Conservation (phyloP, 495 filamentous ascomycete species). For the Aspergillus olivimuriae region DNA sequence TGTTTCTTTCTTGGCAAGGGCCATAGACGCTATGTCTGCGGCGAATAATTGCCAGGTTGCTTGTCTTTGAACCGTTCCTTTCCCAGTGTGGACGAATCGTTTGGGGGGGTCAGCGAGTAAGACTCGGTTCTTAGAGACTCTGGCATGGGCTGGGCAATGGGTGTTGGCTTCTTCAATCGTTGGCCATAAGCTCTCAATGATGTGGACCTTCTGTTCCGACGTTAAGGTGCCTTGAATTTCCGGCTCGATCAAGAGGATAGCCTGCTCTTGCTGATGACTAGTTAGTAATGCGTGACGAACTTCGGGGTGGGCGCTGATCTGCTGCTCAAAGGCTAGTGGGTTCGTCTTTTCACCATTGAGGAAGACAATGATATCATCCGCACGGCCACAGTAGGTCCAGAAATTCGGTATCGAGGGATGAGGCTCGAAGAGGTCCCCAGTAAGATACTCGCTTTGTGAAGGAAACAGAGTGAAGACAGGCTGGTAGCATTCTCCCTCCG, state of each 20-base stretch:
- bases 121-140: slow-evolving; percentile 34
- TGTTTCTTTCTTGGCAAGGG: neutral
- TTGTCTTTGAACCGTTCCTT: slow-evolving; percentile 39
- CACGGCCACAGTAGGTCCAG: slow-evolving; percentile 29
- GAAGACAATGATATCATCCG: slow-evolving; percentile 39
- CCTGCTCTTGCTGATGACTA: slow-evolving; percentile 29
- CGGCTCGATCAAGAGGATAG: slow-evolving; percentile 31
- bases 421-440: slow-evolving; percentile 49
- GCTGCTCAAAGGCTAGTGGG: slow-evolving; percentile 30
- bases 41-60: neutral
- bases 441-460: slow-evolving; percentile 43
- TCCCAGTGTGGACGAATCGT: slow-evolving; percentile 35
- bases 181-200: slow-evolving; percentile 39
- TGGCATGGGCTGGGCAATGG: slow-evolving; percentile 32
- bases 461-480: slow-evolving; percentile 21
- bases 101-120: slow-evolving; percentile 28
- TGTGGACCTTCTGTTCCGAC: neutral
- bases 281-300: slow-evolving; percentile 26
- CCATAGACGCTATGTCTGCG: neutral
- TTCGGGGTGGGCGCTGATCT: slow-evolving; percentile 21
- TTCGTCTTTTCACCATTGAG: slow-evolving; percentile 40
- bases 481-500: neutral
- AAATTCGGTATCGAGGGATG: slow-evolving; percentile 23
- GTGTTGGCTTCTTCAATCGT: slow-evolving; percentile 42
- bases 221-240: slow-evolving; percentile 9